These are phyloP conservation scores for Stemphylium lycopersici DNA, from an alignment of 2,329 filamentous ascomycete genomes.

Conservation along the genomic window DNA sequence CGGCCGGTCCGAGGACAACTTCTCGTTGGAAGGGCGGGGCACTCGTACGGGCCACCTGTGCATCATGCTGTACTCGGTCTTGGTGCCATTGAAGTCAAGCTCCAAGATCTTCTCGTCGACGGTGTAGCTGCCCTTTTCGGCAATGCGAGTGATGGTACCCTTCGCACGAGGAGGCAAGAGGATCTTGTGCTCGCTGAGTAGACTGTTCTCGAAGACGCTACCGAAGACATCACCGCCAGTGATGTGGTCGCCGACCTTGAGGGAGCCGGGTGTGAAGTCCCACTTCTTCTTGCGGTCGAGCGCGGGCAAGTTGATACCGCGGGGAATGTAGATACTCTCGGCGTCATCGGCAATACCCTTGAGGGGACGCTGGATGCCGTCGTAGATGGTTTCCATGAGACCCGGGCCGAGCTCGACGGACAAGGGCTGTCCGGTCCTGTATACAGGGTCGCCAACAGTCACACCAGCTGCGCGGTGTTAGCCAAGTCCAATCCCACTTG, in stretches of 20 bases:
- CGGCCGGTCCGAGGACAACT: conserved; percentile 84
- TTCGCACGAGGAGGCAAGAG: conserved; percentile 86
- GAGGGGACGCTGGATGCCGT: conserved; percentile 96
- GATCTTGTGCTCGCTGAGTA: conserved; percentile 92
- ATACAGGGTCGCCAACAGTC: conserved; percentile 91
- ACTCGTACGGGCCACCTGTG: conserved; percentile 98
- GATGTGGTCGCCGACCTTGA: conserved; percentile 97
- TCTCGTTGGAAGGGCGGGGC: conserved; percentile 89
- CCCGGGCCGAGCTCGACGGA: conserved; percentile 97
- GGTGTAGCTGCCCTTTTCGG: conserved; percentile 88
- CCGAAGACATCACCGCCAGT: conserved; percentile 96
- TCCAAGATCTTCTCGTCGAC: conserved; percentile 94
- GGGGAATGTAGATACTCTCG: conserved; percentile 95
- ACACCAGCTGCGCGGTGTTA: conserved; percentile 75
- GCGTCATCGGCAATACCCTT: conserved; percentile 78
- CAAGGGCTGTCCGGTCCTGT: conserved; percentile 89
- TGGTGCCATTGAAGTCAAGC: conserved; percentile 95
- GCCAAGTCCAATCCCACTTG: neutral
- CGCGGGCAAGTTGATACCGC: conserved; percentile 85
- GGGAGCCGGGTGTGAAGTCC: conserved; percentile 84
- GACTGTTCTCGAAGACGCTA: conserved; percentile 92
- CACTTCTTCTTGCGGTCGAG: conserved; percentile 92
- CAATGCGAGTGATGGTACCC: conserved; percentile 90
- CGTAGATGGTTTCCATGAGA: conserved; percentile 98
- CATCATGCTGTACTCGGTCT: conserved; percentile 96